Evolutionary conservation across 805 yeast species (phyloP).

Genomic region (Kodamaea fukazawae): DNA sequence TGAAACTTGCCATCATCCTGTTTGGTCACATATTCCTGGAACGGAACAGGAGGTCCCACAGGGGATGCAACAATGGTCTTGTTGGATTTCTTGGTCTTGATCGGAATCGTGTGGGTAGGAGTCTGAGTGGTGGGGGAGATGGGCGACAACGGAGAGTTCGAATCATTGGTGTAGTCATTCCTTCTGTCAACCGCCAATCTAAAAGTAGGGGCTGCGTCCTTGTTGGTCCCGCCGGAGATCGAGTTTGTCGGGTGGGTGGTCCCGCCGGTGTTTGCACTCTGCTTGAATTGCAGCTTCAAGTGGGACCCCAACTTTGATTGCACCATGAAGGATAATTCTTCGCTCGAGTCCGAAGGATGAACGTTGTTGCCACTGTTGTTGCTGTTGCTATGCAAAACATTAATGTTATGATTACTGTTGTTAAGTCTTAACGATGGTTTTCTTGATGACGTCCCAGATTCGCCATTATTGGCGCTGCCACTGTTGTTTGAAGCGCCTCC

Average conservation of each 20-base stretch:
- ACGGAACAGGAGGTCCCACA: slow-evolving; percentile 67
- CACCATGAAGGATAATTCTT: slow-evolving; percentile 12
- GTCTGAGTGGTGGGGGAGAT: not conserved
- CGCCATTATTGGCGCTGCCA: not conserved
- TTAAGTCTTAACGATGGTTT: slow-evolving; percentile 11
- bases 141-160: not conserved
- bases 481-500: not conserved
- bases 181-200: slow-evolving; percentile 6
- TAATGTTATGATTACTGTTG: no score
- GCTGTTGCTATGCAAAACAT: no score
- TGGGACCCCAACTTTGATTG: slow-evolving; percentile 8
- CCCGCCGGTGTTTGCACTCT: not conserved
- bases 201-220: not conserved
- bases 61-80: slow-evolving; percentile 58
- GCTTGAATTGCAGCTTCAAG: slow-evolving; percentile 8
- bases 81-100: slow-evolving; percentile 32
- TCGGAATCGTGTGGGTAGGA: not conserved
- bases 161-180: not conserved
- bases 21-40: slow-evolving; percentile 66
- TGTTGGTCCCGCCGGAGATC: slow-evolving; percentile 1
- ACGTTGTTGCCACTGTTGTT: not conserved
- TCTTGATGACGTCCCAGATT: slow-evolving; percentile 12
- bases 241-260: not conserved
- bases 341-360: slow-evolving; percentile 1
- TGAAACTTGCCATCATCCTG: slow-evolving; percentile 85